Conservation (phyloP, 2,329 filamentous ascomycete genomes). For the Monilinia polystroma region DNA sequence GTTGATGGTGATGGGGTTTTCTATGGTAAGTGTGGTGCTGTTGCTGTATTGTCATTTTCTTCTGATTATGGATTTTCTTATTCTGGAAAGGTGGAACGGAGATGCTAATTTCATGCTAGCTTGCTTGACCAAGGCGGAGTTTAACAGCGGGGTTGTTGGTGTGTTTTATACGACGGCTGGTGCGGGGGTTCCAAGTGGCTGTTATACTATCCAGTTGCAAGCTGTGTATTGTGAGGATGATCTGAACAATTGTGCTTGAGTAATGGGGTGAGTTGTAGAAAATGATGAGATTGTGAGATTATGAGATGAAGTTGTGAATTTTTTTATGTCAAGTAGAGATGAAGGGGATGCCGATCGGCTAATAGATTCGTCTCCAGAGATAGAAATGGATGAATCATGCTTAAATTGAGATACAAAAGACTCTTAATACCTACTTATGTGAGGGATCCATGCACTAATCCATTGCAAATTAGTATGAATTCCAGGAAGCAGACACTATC, state of each 20-base stretch:
- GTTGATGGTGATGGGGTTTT: slow-evolving; percentile 1
- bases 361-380: not conserved
- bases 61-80: not conserved
- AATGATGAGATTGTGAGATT: not conserved
- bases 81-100: not conserved
- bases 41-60: no score
- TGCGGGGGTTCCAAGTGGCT: not conserved
- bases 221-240: slow-evolving; percentile 1
- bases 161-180: slow-evolving; percentile 13
- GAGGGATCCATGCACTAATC: not conserved
- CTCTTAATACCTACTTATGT: not conserved
- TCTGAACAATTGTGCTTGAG: not conserved
- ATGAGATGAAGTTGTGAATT: not conserved
- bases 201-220: slow-evolving; percentile 11
- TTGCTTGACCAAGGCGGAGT: not conserved
- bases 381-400: not conserved
- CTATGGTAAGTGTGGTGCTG: not conserved
- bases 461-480: not conserved
- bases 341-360: not conserved
- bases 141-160: not conserved
- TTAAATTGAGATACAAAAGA: not conserved
- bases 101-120: not conserved
- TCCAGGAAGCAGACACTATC: not conserved
- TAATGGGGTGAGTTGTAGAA: not conserved
- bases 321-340: not conserved